Evolutionary conservation across 1,139 yeast species (phyloP).

Genomic region (Yamadazyma triangularis): DNA sequence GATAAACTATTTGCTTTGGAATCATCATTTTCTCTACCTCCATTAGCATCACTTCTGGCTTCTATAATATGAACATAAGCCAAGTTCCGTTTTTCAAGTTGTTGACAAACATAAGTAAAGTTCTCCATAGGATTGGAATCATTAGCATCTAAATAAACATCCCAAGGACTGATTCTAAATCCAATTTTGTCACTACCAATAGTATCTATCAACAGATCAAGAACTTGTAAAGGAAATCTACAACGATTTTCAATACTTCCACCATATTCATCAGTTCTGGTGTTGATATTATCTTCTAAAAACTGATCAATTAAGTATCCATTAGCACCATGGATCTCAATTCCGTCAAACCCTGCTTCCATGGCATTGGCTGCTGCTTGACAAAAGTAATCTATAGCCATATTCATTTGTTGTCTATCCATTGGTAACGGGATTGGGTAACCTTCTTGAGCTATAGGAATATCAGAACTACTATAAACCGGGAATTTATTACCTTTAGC

Average conservation of each 20-base stretch:
- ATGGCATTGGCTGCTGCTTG: slow-evolving; percentile 46
- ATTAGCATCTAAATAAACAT: slow-evolving; percentile 9
- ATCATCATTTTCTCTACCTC: slow-evolving; percentile 15
- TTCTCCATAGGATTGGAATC: slow-evolving; percentile 13
- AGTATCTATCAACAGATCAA: slow-evolving; percentile 46
- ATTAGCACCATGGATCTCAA: slow-evolving; percentile 67
- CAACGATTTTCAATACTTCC: slow-evolving; percentile 51
- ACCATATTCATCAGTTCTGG: slow-evolving; percentile 65
- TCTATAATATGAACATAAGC: slow-evolving; percentile 22
- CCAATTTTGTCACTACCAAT: slow-evolving; percentile 20
- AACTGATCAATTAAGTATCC: slow-evolving; percentile 68
- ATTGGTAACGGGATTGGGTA: slow-evolving; percentile 20
- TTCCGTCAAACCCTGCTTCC: slow-evolving; percentile 63
- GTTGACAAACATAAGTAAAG: slow-evolving; percentile 12
- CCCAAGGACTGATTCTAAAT: slow-evolving; percentile 24
- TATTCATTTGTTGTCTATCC: slow-evolving; percentile 38
- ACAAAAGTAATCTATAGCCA: slow-evolving; percentile 31
- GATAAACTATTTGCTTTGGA: slow-evolving; percentile 4
- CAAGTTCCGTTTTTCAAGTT: slow-evolving; percentile 15
- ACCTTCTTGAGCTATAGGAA: slow-evolving; percentile 11
- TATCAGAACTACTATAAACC: slow-evolving; percentile 22
- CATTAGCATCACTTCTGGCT: slow-evolving; percentile 17
- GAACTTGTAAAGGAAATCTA: slow-evolving; percentile 48
- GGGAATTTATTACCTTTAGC: slow-evolving; percentile 3
- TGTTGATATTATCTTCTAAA: slow-evolving; percentile 42